A percentile compares a stretch with the other conserved stretches of the same genome.
phyloP scores from a whole-genome alignment of 2,329 filamentous ascomycete genomes.

The Calonectria hawksworthii region DNA sequence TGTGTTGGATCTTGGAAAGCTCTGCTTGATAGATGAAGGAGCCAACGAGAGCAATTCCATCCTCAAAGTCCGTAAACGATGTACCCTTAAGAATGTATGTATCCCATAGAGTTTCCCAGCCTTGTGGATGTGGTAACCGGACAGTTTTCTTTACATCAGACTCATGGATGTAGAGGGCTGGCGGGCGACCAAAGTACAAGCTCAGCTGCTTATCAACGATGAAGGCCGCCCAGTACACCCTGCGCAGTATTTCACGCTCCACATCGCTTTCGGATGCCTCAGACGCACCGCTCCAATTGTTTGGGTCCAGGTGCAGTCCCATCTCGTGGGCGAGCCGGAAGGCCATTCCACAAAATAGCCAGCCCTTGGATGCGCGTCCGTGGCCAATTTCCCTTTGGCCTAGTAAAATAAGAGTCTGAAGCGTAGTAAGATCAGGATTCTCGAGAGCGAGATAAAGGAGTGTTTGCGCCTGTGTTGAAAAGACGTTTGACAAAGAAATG shows the following conservation, averaged over 20 bases:
- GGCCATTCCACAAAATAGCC: constrained; percentile 66
- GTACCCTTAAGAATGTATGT: constrained; percentile 60
- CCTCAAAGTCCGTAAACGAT: constrained; percentile 60
- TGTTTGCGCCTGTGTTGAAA: constrained; percentile 59
- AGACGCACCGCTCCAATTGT: constrained; percentile 59
- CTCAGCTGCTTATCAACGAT: constrained; percentile 65
- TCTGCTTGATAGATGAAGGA: constrained; percentile 63
- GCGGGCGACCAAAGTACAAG: constrained; percentile 64
- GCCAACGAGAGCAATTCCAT: constrained; percentile 59
- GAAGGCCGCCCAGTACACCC: constrained; percentile 66
- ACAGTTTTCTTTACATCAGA: constrained; percentile 64
- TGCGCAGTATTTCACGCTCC: constrained; percentile 56
- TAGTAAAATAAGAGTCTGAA: constrained; percentile 60
- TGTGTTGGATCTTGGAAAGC: constrained; percentile 62
- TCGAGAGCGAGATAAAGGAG: constrained; percentile 60
- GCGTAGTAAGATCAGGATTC: constrained; percentile 60
- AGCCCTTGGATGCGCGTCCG: constrained; percentile 63
- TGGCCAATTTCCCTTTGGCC: constrained; percentile 63
- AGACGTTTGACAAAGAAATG: constrained; percentile 54
- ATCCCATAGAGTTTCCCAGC: constrained; percentile 61
- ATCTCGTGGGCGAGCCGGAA: constrained; percentile 66
- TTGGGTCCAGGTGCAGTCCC: constrained; percentile 65
- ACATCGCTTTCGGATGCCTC: constrained; percentile 53
- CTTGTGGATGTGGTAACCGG: constrained; percentile 62
- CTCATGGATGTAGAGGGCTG: constrained; percentile 62